Evolutionary conservation across 768 basidiomycete species (phyloP).

Genomic region (Holtermanniella nyarrowii): DNA sequence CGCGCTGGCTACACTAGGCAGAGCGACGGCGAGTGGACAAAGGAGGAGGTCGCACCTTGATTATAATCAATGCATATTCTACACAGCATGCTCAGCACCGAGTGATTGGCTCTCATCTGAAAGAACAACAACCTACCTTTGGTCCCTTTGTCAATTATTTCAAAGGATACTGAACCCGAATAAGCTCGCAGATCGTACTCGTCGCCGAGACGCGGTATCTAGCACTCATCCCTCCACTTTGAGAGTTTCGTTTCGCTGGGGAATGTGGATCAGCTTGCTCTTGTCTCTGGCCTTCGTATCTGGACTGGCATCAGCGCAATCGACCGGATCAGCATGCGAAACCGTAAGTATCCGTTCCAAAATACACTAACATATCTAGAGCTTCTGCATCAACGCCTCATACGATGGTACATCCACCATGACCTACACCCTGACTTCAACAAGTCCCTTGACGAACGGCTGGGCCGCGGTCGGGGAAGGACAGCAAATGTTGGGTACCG

Average conservation of each 20-base stretch:
- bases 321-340: not conserved
- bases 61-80: not conserved
- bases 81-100: not conserved
- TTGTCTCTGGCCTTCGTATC: not conserved
- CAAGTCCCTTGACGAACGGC: not conserved
- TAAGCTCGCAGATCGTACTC: too few relatives aligned
- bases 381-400: not conserved
- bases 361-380: not conserved
- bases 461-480: not conserved
- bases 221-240: too few relatives aligned
- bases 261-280: too few relatives aligned
- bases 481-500: not conserved
- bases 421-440: not conserved
- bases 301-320: not conserved
- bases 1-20: conserved; percentile 27
- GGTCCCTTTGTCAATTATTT: too few relatives aligned
- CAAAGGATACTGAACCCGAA: too few relatives aligned
- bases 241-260: too few relatives aligned
- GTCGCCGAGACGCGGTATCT: too few relatives aligned
- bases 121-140: too few relatives aligned
- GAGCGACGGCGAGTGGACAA: conserved; percentile 22
- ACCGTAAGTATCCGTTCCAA: not conserved
- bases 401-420: not conserved
- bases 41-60: conserved; percentile 24
- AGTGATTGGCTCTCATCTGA: not conserved